Evolutionary conservation across 1,284 basidiomycete genomes (phyloP), one percentile per base, ranked within the genome.

Genomic region (Ceratorhiza oryzae-sativae): DNA sequence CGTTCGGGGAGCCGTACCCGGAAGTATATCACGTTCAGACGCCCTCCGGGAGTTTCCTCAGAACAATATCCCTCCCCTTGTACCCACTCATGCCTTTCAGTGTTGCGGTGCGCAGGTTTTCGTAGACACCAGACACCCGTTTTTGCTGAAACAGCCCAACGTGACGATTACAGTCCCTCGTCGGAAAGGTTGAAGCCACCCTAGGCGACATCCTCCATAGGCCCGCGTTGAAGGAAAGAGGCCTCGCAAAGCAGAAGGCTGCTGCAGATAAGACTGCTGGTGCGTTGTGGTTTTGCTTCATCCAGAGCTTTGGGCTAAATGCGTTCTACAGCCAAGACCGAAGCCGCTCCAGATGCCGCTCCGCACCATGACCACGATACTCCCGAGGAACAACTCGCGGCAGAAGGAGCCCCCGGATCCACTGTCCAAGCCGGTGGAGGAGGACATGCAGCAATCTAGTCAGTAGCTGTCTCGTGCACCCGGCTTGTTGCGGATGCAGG

Each of bases 221-320:
- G 32, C 46, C 45, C 18, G 30, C 46, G 18, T 41, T 65, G 20
- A 65, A 65, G 32, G 61, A 65, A 23, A 65, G 25, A 15, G 61
- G 61, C 30, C 61, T 65, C 10, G 61, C 61, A 2, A 65, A 65
- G 61, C 61, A 65, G n/a, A 48, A 65, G 18, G 46, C 61, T 51
- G 61, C 61, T n/a, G 45, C 46, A n/a, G 46, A 65, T 3, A 65
- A 65, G 46, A 46, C 59, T 30, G 18, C 59, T 8, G 23, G 34
- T 32, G 23, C 59, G 51, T 45, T 12, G 13, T 20, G n/a, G n/a
- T 3, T 30, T n/a, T 45, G n/a, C 39, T 15, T 60, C n/a, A n/a
- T n/a, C n/a, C 36, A 23, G 4, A 9, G n/a, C 3, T 56, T 20
- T 18, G 53, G 3, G 34, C 55, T 32, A n/a, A 34, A 5, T 6